Evolutionary conservation across 164 flowering plant genomes (phyloP), one percentile per base, ranked within the genome.

Genomic region (Magnolia changhungtana): DNA sequence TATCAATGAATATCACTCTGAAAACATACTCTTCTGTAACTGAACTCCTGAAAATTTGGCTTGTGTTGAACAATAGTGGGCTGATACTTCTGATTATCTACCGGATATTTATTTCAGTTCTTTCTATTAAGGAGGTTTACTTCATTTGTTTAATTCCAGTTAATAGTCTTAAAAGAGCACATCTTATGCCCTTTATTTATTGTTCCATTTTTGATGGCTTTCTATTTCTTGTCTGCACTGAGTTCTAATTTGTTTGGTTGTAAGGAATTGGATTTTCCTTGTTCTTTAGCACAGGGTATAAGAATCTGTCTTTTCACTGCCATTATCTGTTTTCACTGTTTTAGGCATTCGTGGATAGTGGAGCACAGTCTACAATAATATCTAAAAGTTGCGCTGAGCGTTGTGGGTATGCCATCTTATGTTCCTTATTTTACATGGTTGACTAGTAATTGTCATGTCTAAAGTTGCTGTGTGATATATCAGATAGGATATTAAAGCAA

Each of bases 341-440:
- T 80, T 85, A 96, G 99, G 99, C 99, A 79, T 96, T 96, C 85
- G 98, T 96, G 76, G 99, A 96, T 78, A 96, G 99, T 90, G 99
- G 99, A 82, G 99, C 99, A 67, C 98, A 96, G 79, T 92, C 99
- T 64, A 96, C 99, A 77, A 96, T 96, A 58, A 96, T 96, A 85
- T 96, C 99, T 73, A 96, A 96, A 88, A 92, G 87, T 84, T 96
- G 99, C 80, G 99, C 99, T 61, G 99, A 96, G 83, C 92, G 97
- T 37, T 91, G 91, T 79, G 99, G 99, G 99, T 96, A 87, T 78
- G 90, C 76, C 71, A 70, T 72, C 14, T 76, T 29, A 31, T 75
- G 63, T 69, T 70, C 68, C 16, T 27, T 67, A 50, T 31, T 68
- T 9, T 68, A 68, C n/a, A 16, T 29, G 29, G 71, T 21, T 21